Evolutionary conservation across 2,329 filamentous ascomycete genomes (phyloP).

Genomic region (Trichoderma brevicompactum): DNA sequence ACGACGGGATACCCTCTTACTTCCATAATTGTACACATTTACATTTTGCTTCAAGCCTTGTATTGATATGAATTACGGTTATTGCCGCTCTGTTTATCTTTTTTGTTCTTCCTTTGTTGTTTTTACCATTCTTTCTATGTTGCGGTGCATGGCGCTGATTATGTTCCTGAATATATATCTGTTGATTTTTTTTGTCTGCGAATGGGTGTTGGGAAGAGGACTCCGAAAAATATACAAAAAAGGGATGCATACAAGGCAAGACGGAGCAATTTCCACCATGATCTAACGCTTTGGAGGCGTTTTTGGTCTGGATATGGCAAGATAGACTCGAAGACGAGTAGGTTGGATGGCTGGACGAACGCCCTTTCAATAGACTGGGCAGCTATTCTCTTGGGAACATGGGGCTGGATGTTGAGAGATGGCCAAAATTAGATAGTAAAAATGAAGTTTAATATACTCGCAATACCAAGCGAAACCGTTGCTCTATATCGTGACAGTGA

Average conservation of each 20-base stretch:
- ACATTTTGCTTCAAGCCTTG: conserved; percentile 20
- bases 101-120: conserved; percentile 16
- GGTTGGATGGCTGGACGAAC: not conserved
- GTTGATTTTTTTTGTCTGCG: conserved; percentile 1
- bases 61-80: conserved; percentile 28
- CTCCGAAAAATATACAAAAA: conserved; percentile 13
- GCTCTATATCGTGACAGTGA: not conserved
- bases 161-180: conserved; percentile 9
- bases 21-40: not conserved
- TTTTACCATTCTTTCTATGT: conserved; percentile 3
- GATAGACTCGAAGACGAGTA: conserved; percentile 4
- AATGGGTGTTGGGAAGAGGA: conserved; percentile 7
- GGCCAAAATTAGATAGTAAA: conserved; percentile 1
- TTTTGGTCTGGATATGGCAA: conserved; percentile 12
- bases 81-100: conserved; percentile 19
- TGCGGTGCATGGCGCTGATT: conserved; percentile 15
- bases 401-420: not conserved
- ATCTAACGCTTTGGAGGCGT: conserved; percentile 18
- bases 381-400: conserved; percentile 10
- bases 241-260: conserved; percentile 13
- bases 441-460: conserved; percentile 7
- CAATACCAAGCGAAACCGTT: not conserved
- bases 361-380: conserved; percentile 6
- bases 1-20: conserved; percentile 31
- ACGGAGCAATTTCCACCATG: conserved; percentile 17